Evolutionary conservation across 2,329 filamentous ascomycete genomes (phyloP).

Genomic region (Chrysoporthe deuterocubensis): DNA sequence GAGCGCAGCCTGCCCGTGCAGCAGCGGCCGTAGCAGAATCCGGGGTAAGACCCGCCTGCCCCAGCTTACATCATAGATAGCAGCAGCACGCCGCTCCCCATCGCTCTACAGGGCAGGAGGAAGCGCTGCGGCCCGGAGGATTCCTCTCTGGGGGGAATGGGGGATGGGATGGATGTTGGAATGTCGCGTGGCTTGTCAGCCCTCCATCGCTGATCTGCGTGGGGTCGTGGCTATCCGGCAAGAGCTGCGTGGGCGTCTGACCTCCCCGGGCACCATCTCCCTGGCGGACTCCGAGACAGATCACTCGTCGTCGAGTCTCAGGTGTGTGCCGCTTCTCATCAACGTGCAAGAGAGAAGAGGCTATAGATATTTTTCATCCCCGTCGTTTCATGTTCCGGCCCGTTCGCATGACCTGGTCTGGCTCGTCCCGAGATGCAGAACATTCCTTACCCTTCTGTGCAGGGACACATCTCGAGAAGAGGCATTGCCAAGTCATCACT

Average conservation of each 20-base stretch:
- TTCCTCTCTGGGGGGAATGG: background rate
- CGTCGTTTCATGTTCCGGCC: background rate
- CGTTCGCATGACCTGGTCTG: background rate
- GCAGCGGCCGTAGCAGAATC: background rate
- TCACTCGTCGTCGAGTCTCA: background rate
- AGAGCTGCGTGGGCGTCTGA: background rate
- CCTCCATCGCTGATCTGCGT: background rate
- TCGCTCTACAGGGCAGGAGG: background rate
- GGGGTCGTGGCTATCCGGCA: background rate
- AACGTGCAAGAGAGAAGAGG: background rate
- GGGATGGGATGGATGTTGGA: too few species aligned
- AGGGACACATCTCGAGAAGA: background rate
- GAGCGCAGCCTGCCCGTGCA: background rate
- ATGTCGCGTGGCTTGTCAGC: conserved; percentile 1
- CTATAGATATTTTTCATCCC: background rate
- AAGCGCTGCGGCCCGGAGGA: background rate
- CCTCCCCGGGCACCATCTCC: background rate
- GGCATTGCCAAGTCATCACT: background rate
- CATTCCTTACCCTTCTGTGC: background rate
- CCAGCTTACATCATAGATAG: background rate
- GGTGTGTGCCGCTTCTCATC: background rate
- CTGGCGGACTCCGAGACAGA: background rate
- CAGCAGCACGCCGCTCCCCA: background rate
- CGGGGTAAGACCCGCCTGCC: background rate
- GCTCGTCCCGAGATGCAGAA: background rate